Evolutionary conservation across 23 red algal genomes (phyloP), one percentile per base, ranked within the genome.

Genomic region (Gracilaria vermiculophylla): DNA sequence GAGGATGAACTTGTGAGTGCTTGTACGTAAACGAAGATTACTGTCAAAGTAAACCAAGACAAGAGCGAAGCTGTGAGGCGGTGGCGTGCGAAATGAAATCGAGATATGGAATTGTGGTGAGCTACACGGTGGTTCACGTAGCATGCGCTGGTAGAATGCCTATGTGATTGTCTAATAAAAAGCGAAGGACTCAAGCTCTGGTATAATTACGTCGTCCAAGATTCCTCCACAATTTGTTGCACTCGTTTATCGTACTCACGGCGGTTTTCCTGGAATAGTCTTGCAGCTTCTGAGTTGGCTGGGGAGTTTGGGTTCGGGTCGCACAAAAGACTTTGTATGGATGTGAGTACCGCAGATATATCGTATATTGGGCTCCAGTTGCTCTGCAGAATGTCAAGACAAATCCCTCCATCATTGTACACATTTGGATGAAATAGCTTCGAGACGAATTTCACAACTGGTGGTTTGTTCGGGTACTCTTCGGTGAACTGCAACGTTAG

Each of bases 301-400:
- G 97, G 97, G 50, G 97, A 99, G 72, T 99, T 99, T 10, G 97
- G 97, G 58, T 99, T 99, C 11, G 97, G 97, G 66, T 99, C 97
- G 85, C 97, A 99, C 27, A 99, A 73, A 76, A 99, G 86, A 51
- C 92, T 95, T 76, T 99, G 97, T 77, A 99, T 99, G 40, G 97
- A 99, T 17, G 97, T 99, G 31, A 99, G 87, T 19, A 99, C 97
- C 20, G 97, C 97, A 48, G 97, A 86, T 48, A 99, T 94, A 67
- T 99, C 97, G 62, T 96, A 96, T 32, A 99, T 99, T 25, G 97
- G 97, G 62, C 93, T 96, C 97, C 97, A 99, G 69, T 94, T 95
- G 83, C 92, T 99, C 62, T 99, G 97, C 36, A 99, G 76, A 70
- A 99, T 89, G 70, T 99, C 97, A 35, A 99, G 77, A 62, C 97